phyloP scores from a whole-genome alignment of 306 rosid species.

The Sesbania bispinosa region DNA sequence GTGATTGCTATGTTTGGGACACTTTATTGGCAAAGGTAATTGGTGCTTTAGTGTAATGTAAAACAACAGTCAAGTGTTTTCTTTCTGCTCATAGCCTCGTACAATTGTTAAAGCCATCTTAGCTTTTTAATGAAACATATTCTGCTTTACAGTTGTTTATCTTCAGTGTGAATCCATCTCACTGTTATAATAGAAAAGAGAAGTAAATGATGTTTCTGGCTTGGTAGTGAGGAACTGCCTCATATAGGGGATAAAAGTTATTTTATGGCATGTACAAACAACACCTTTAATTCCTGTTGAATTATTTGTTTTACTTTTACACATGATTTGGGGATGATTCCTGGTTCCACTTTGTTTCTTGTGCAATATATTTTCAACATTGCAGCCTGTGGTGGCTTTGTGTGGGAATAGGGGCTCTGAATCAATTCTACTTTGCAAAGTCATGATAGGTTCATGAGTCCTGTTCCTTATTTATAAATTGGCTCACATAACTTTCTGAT shows the following conservation, averaged over 20 bases:
- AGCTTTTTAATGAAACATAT: conserved; percentile 4
- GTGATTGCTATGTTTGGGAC: conserved; percentile 91
- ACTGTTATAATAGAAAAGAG: too few relatives aligned
- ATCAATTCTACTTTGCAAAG: neutral
- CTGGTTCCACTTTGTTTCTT: conserved; percentile 2
- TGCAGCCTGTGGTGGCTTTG: neutral
- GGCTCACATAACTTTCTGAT: neutral
- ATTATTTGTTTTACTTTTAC: neutral
- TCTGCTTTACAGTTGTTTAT: conserved; percentile 1
- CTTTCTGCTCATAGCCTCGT: neutral
- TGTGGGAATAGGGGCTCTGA: neutral
- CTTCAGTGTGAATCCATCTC: too few relatives aligned
- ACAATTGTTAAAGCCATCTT: neutral
- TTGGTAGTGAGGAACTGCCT: neutral
- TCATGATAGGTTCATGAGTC: neutral
- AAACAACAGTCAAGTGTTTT: neutral
- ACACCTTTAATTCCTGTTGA: neutral
- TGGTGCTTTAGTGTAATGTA: neutral
- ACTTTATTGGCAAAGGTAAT: conserved; percentile 84
- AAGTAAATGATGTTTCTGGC: too few relatives aligned
- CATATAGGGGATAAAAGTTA: neutral
- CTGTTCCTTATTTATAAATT: neutral
- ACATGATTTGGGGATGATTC: neutral
- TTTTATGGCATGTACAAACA: neutral
- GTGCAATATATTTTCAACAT: neutral